Evolutionary conservation across 257 asterid species (phyloP).

Genomic region (Gardenia jasminoides): DNA sequence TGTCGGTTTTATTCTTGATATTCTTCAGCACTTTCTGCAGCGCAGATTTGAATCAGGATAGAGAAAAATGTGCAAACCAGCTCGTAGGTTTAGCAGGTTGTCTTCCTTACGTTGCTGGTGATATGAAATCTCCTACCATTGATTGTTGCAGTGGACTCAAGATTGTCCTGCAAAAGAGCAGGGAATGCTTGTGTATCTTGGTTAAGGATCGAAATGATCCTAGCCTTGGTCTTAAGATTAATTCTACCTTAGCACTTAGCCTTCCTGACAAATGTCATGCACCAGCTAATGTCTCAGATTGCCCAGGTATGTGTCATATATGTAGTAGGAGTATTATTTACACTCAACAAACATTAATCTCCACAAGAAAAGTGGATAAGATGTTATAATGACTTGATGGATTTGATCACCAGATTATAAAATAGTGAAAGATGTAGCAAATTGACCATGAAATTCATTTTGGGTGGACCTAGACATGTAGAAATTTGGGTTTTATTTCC

Average conservation of each 20-base stretch:
- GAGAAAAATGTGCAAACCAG: constrained; percentile 47
- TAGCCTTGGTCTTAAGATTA: constrained; percentile 57
- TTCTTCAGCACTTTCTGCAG: constrained; percentile 21
- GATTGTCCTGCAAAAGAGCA: constrained; percentile 40
- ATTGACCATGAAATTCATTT: too few relatives aligned
- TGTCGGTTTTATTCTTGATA: background rate
- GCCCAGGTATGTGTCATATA: constrained; percentile 47
- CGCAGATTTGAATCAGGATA: constrained; percentile 52
- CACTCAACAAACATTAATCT: background rate
- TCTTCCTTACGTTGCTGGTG: constrained; percentile 64
- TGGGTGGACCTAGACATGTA: too few relatives aligned
- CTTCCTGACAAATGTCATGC: constrained; percentile 54
- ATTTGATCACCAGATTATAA: too few relatives aligned
- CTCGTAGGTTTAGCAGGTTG: constrained; percentile 62
- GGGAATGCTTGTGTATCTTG: constrained; percentile 61
- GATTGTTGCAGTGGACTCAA: constrained; percentile 70
- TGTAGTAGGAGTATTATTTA: too few relatives aligned
- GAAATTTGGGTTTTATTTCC: too few relatives aligned
- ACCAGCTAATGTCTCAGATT: constrained; percentile 38
- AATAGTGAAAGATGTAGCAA: too few relatives aligned
- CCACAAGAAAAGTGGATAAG: background rate
- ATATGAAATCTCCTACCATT: constrained; percentile 47
- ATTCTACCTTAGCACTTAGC: constrained; percentile 62
- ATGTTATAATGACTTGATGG: background rate
- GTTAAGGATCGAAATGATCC: constrained; percentile 78